A percentile compares a stretch with the other conserved stretches of the same genome.
Evolutionary conservation across 208 protist species (phyloP).

Genomic region (Trypanosoma cruzi): DNA sequence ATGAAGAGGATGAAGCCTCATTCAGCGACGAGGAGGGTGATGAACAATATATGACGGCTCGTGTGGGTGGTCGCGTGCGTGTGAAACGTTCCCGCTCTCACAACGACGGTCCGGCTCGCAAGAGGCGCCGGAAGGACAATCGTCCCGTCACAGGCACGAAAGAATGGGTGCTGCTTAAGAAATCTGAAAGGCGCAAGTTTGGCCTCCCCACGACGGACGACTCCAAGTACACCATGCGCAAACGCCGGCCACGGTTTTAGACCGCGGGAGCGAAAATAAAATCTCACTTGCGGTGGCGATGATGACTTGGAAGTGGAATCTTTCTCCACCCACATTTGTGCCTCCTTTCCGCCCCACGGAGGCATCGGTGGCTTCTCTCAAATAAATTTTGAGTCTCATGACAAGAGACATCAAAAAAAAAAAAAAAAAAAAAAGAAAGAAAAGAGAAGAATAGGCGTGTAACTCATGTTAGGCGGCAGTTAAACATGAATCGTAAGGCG

Average conservation of each 20-base stretch:
- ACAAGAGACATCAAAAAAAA: background rate
- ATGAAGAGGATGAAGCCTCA: slow-evolving; percentile 27
- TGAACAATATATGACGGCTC: slow-evolving; percentile 33
- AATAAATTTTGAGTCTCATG: background rate
- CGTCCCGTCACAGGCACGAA: slow-evolving; percentile 75
- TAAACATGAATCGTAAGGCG: too few relatives aligned
- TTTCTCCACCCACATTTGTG: too few relatives aligned
- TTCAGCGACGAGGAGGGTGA: slow-evolving; percentile 30
- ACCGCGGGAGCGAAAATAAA: background rate
- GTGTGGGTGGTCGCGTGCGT: slow-evolving; percentile 22
- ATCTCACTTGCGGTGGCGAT: background rate
- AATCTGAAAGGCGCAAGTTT: slow-evolving; percentile 90
- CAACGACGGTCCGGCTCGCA: slow-evolving; percentile 31
- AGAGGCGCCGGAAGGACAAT: slow-evolving; percentile 65
- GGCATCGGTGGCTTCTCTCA: background rate
- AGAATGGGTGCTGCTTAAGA: slow-evolving; percentile 97
- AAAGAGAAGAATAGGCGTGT: background rate
- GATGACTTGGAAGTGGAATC: background rate
- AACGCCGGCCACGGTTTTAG: slow-evolving; percentile 90
- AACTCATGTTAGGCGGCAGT: background rate
- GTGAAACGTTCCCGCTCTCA: slow-evolving; percentile 41
- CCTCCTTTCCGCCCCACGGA: too few relatives aligned
- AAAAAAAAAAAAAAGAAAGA: slow-evolving; percentile 4
- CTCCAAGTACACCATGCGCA: slow-evolving; percentile 97
- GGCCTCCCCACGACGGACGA: slow-evolving; percentile 92